These are phyloP conservation scores for Thymus quinquecostatus DNA, from an alignment of 257 asterid genomes.

Conservation along the genomic window DNA sequence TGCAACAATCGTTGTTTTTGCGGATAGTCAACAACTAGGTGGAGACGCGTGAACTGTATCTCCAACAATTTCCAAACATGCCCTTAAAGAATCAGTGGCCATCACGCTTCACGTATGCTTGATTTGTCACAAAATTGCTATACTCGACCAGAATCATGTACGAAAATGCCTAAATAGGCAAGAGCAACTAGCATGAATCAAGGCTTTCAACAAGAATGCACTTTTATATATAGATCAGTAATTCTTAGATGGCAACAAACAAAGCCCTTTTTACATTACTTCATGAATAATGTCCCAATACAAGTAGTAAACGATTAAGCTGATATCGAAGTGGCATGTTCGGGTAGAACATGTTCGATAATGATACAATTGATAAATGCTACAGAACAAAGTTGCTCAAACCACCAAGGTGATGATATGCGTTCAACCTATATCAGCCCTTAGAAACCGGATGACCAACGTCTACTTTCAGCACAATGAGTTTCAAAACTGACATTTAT, in stretches of 20 bases:
- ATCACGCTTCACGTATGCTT: too few relatives aligned
- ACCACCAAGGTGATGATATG: constrained; percentile 64
- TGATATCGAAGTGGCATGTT: background rate
- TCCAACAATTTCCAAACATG: too few relatives aligned
- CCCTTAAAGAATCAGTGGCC: too few relatives aligned
- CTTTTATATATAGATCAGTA: background rate
- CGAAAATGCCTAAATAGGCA: too few relatives aligned
- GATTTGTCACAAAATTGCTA: too few relatives aligned
- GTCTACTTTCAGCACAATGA: background rate
- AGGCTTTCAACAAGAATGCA: background rate
- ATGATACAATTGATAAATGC: constrained; percentile 11
- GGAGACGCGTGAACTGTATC: too few relatives aligned
- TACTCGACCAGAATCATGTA: too few relatives aligned
- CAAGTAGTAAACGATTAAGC: constrained; percentile 3
- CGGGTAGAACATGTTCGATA: constrained; percentile 5
- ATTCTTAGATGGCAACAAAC: background rate
- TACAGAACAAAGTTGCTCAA: constrained; percentile 18
- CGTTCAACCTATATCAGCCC: constrained; percentile 22
- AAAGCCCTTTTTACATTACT: background rate
- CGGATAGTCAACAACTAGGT: too few relatives aligned
- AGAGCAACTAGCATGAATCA: too few relatives aligned
- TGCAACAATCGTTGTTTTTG: too few relatives aligned
- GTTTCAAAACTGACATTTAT: constrained; percentile 78
- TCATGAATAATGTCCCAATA: constrained; percentile 3
- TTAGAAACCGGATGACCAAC: background rate